phyloP scores from a whole-genome alignment of 208 protist species.

The Vickermania spadyakhi region DNA sequence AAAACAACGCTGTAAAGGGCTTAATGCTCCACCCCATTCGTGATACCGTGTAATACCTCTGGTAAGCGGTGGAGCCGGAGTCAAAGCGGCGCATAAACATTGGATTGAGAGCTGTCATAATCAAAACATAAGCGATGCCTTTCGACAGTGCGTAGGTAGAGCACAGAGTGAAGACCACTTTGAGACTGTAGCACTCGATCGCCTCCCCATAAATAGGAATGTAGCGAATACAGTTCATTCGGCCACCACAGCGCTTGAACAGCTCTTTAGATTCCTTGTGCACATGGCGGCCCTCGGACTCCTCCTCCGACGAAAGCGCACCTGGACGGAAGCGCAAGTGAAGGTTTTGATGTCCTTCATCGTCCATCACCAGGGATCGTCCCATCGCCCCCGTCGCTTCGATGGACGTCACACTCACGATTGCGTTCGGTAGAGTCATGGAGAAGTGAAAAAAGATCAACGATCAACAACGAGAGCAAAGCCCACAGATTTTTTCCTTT shows the following conservation, averaged over 20 bases:
- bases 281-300: not conserved
- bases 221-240: constrained; percentile 6
- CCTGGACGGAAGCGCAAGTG: not conserved
- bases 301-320: not conserved
- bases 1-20: constrained; percentile 19
- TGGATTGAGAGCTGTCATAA: constrained; percentile 12
- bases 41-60: constrained; percentile 15
- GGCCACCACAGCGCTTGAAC: constrained; percentile 5
- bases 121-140: constrained; percentile 19
- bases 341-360: not conserved
- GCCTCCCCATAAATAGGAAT: constrained; percentile 16
- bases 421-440: no score
- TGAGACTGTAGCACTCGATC: constrained; percentile 19
- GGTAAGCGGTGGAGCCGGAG: constrained; percentile 8
- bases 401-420: not conserved
- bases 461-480: no score
- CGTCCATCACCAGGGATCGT: not conserved
- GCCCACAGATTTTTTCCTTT: no score
- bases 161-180: constrained; percentile 12
- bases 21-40: constrained; percentile 22
- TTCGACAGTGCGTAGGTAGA: constrained; percentile 16
- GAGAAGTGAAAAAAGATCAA: no score
- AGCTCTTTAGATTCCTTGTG: constrained; percentile 1
- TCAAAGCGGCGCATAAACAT: constrained; percentile 23
- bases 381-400: not conserved